Conservation (phyloP, 2,329 filamentous ascomycete genomes). For the Ceratocystis alfenasii region DNA sequence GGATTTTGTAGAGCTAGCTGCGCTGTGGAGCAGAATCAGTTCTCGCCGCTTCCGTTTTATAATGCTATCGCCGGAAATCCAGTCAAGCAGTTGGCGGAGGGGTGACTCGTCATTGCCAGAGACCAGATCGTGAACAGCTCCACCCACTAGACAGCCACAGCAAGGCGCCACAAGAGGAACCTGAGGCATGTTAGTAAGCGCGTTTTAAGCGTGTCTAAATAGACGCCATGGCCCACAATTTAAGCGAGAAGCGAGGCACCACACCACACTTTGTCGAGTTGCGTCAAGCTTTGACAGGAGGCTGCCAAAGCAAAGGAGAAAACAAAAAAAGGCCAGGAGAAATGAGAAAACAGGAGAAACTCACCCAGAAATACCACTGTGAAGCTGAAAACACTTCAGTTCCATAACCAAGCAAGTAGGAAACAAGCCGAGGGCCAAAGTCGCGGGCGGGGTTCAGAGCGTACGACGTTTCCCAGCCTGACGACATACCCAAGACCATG, state of each 20-base stretch:
- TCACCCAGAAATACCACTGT: slow-evolving; percentile 58
- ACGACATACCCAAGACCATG: slow-evolving; percentile 62
- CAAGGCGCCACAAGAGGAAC: slow-evolving; percentile 63
- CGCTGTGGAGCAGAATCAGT: slow-evolving; percentile 15
- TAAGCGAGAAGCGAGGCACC: not conserved
- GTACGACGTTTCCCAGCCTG: slow-evolving; percentile 66
- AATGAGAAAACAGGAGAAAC: slow-evolving; percentile 10
- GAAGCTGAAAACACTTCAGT: slow-evolving; percentile 54
- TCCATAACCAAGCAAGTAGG: slow-evolving; percentile 57
- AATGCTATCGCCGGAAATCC: slow-evolving; percentile 18
- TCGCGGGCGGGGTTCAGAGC: slow-evolving; percentile 64
- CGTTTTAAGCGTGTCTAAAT: not conserved
- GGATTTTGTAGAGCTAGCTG: slow-evolving; percentile 15
- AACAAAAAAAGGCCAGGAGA: slow-evolving; percentile 17
- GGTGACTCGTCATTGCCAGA: slow-evolving; percentile 59
- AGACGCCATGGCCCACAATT: not conserved
- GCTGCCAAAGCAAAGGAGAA: slow-evolving; percentile 15
- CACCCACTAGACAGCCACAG: slow-evolving; percentile 50
- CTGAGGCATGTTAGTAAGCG: slow-evolving; percentile 16
- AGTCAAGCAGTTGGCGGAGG: slow-evolving; percentile 44
- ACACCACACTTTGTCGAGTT: not conserved
- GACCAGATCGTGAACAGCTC: slow-evolving; percentile 54
- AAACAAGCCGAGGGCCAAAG: slow-evolving; percentile 55
- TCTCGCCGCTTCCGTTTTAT: slow-evolving; percentile 10
- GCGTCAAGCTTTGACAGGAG: slow-evolving; percentile 11